Evolutionary conservation across 352 stramenopile genomes (phyloP), one percentile per base, ranked within the genome.

Genomic region (Pythium scleroteichum): DNA sequence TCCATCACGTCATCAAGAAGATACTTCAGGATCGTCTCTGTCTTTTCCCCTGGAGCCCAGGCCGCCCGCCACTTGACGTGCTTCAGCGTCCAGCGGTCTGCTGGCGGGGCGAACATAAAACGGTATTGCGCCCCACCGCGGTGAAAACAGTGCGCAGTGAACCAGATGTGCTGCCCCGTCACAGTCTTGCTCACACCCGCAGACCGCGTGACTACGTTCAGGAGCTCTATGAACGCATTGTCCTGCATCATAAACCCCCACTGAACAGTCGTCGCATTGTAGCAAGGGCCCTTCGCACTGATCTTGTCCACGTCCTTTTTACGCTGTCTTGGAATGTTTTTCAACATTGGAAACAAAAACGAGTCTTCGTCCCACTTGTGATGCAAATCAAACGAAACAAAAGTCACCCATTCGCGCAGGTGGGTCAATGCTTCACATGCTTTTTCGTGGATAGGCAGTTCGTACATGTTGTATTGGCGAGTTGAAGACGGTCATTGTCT

Each of bases 51-150:
- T 23, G 44, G 62, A 27, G 55, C 50, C 50, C 53, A 69, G 9
- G 32, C 54, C 3, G 24, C 55, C 50, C 62, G 64, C 55, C 53
- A 69, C 51, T 72, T 68, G 0, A 68, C 51, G 0, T 64, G 52
- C 17, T 70, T 73, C 10, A 73, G 32, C n/a, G 55, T 56, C 53
- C 57, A 70, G 1, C 57, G 4, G 1, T 46, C 3, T 5, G 58
- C 26, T 13, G 56, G 39, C 3, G 52, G 53, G 14, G 53, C 66
- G 56, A 69, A 70, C 53, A 73, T 73, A 17, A 70, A 73, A 2
- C 45, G 22, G 24, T 70, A 67, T 24, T 70, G 61, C 2, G 62
- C 61, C 2, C 48, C 51, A 14, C 66, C 54, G 29, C 55, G 20
- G 19, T 40, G 49, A 35, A 54, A 46, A 45, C 24, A 58, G n/a